Conservation (phyloP, 176 grass and related monocot species). For the Bonia amplexicaulis region DNA sequence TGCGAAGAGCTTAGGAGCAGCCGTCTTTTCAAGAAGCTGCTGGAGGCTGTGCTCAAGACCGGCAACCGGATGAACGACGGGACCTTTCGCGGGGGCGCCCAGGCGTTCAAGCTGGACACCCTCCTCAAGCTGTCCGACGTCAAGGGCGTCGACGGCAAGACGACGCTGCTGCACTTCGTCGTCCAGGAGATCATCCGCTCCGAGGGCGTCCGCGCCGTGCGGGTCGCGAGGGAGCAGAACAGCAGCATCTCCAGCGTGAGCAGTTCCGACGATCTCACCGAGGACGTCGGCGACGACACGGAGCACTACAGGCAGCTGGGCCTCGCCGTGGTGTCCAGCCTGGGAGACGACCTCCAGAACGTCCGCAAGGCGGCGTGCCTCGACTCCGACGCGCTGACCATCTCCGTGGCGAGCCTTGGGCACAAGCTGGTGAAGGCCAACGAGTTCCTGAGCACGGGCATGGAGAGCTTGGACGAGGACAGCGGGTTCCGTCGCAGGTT, state of each 20-base stretch:
- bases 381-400: constrained; percentile 65
- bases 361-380: constrained; percentile 66
- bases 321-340: constrained; percentile 47
- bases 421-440: constrained; percentile 59
- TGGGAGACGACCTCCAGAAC: constrained; percentile 63
- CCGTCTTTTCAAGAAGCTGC: constrained; percentile 76
- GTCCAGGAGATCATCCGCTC: constrained; percentile 72
- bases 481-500: constrained; percentile 62
- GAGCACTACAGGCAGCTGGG: constrained; percentile 66
- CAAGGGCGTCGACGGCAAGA: constrained; percentile 80
- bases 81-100: constrained; percentile 77
- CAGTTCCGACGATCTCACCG: constrained; percentile 29
- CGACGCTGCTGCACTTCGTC: constrained; percentile 78
- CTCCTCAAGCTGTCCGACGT: constrained; percentile 79
- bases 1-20: constrained; percentile 59
- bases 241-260: constrained; percentile 40
- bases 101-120: constrained; percentile 92
- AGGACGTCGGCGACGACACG: constrained; percentile 32
- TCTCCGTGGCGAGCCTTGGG: constrained; percentile 50
- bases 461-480: constrained; percentile 59
- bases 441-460: constrained; percentile 56
- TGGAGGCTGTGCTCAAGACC: constrained; percentile 86
- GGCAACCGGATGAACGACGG: constrained; percentile 91
- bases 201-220: constrained; percentile 59
- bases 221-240: constrained; percentile 28